These are phyloP conservation scores for Boletellus sp. DNA, from an alignment of 1,284 basidiomycete species.

Conservation along the genomic window DNA sequence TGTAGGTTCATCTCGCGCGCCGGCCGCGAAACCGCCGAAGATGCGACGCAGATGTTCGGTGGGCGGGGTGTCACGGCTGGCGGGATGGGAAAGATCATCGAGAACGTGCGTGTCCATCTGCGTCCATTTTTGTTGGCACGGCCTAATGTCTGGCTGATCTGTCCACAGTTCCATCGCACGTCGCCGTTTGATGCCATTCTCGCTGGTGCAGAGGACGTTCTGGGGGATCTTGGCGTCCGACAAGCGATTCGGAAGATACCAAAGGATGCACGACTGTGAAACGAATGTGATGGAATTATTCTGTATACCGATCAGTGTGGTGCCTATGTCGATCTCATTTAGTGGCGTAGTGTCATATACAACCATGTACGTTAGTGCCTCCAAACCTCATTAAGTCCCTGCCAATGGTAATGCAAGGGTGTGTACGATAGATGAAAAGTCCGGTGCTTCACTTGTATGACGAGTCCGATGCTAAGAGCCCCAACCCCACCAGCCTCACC, in stretches of 20 bases:
- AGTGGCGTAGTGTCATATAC: conserved; percentile 8
- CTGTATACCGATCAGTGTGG: neutral
- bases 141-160: neutral
- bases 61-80: conserved; percentile 57
- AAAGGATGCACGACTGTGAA: conserved; percentile 44
- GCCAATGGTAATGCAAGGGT: conserved; percentile 5
- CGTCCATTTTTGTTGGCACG: neutral
- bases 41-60: conserved; percentile 62
- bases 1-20: conserved; percentile 62
- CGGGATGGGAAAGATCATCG: conserved; percentile 65
- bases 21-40: conserved; percentile 71
- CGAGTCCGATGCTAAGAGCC: neutral
- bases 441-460: neutral
- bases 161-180: conserved; percentile 37
- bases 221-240: conserved; percentile 64
- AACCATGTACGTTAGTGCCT: neutral
- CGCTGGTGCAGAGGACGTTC: conserved; percentile 63
- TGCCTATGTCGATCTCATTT: neutral
- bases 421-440: conserved; percentile 11
- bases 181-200: conserved; percentile 46
- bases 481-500: conserved; percentile 7
- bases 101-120: conserved; percentile 45
- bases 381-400: neutral
- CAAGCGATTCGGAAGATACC: conserved; percentile 69
- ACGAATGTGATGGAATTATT: neutral